Conservation (phyloP, 108 stramenopile species). For the Nitzschia inconspicua region DNA sequence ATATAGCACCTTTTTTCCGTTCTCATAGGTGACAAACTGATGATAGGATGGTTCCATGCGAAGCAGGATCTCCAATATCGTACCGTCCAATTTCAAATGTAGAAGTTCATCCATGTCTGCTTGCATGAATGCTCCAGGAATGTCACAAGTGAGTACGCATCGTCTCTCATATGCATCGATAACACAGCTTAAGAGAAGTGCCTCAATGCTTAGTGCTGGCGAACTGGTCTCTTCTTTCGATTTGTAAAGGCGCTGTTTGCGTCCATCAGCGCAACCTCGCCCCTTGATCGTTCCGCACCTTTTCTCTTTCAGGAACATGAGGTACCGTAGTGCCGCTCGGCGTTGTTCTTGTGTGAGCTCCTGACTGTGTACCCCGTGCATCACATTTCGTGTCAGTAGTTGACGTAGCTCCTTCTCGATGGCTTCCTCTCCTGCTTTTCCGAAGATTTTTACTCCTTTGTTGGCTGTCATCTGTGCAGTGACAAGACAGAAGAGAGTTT, state of each 20-base stretch:
- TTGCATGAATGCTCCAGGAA: constrained; percentile 35
- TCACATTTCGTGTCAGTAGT: too few relatives aligned
- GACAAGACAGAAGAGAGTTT: too few relatives aligned
- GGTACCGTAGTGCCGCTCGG: constrained; percentile 8
- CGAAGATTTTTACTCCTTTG: too few relatives aligned
- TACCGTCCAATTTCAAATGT: constrained; percentile 20
- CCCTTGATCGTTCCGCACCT: constrained; percentile 23
- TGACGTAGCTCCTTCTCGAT: too few relatives aligned
- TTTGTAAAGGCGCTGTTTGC: constrained; percentile 7
- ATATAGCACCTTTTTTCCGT: too few relatives aligned
- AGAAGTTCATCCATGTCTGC: constrained; percentile 25
- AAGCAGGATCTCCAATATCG: too few relatives aligned
- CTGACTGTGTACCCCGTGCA: too few relatives aligned
- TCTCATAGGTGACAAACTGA: too few relatives aligned
- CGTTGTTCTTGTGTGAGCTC: constrained; percentile 1
- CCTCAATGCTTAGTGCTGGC: constrained; percentile 22
- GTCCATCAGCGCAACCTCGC: constrained; percentile 32
- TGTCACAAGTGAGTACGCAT: constrained; percentile 22
- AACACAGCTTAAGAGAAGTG: constrained; percentile 5
- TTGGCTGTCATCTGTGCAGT: too few relatives aligned
- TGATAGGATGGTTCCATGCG: too few relatives aligned
- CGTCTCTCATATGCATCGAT: constrained; percentile 34
- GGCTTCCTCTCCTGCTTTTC: too few relatives aligned
- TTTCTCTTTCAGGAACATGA: constrained; percentile 36
- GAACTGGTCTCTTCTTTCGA: constrained; percentile 27